phyloP scores from a whole-genome alignment of 2,329 filamentous ascomycete species.

The Sporothrix humicola region DNA sequence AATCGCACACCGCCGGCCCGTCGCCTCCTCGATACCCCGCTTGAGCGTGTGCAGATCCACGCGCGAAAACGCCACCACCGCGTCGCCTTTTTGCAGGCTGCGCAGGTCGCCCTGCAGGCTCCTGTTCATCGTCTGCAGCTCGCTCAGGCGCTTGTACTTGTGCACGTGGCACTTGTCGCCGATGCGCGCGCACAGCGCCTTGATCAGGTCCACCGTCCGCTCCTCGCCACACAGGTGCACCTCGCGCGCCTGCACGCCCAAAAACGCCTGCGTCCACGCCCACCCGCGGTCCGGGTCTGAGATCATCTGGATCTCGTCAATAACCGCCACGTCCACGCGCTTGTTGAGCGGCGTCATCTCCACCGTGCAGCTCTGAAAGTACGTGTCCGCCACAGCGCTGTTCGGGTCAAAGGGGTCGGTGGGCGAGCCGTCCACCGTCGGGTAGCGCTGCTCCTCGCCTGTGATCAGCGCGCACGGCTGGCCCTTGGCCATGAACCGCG shows the following conservation, averaged over 20 bases:
- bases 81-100: conserved; percentile 84
- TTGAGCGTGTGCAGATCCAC: conserved; percentile 82
- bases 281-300: conserved; percentile 78
- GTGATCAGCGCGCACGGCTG: conserved; percentile 81
- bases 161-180: conserved; percentile 86
- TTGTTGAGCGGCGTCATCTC: conserved; percentile 74
- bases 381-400: conserved; percentile 49
- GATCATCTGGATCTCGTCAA: conserved; percentile 99
- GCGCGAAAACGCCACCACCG: conserved; percentile 84
- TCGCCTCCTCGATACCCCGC: conserved; percentile 73
- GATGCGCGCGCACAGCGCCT: conserved; percentile 74
- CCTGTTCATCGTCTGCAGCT: conserved; percentile 67
- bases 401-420: conserved; percentile 8
- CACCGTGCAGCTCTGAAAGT: conserved; percentile 85
- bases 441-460: conserved; percentile 85
- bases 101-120: conserved; percentile 69
- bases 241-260: conserved; percentile 86
- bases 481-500: conserved; percentile 80
- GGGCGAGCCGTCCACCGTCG: conserved; percentile 46
- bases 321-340: conserved; percentile 83
- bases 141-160: conserved; percentile 81
- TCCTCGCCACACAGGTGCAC: conserved; percentile 93
- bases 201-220: conserved; percentile 77
- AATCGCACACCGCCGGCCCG: conserved; percentile 82
- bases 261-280: conserved; percentile 90